Base-by-base conservation (phyloP, 2,329 filamentous ascomycete species). In the Septoria petroselini region DNA sequence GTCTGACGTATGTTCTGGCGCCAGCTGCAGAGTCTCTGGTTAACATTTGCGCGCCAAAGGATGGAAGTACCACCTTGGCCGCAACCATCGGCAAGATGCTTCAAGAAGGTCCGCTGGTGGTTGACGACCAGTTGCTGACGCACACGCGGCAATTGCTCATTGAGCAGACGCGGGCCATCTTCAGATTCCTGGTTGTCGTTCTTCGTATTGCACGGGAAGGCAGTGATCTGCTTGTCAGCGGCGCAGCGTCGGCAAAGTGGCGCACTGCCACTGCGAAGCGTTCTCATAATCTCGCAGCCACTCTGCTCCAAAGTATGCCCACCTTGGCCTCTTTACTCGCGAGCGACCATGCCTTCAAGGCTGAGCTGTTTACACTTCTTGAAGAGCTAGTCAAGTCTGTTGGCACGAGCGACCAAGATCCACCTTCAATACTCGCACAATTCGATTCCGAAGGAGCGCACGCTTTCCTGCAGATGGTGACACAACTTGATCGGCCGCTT, bases 361-460 rank as follows among this genome's bases (percentile, higher is more conserved):
- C 17, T n/a, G 49, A 59, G 7, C 34, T 63, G 9, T 57, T 57
- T 9, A 30, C 42, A 3, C 43, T 62, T 2, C 53, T 65, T 15
- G 29, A 44, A 9, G 60, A 63, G 39, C 23, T 65, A 7, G 48
- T 63, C 5, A 48, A 51, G 18, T 42, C 57, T 11, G 50, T 59
- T 12, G 55, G 53, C 31, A 48, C 56, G 19, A 50, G 52, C 23
- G 59, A 78, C 23, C 77, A 76, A n/a, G 90, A 96, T 59, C 89
- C 91, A 1, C 88, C 89, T n/a, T 96, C 91, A 5, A 76, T 98
- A n/a, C 80, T 98, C 17, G 91, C 91, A 25, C 89, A 95, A 64
- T 75, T 98, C 5, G 90, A 90, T 1, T 79, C 88, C 7, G 83
- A 88, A 48, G 84, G 88, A 7, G 88, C 91, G 8, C 89, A 88